A percentile compares a stretch with the other conserved stretches of the same genome.
phyloP scores from a whole-genome alignment of 208 protist genomes.

The Leishmania lainsoni region DNA sequence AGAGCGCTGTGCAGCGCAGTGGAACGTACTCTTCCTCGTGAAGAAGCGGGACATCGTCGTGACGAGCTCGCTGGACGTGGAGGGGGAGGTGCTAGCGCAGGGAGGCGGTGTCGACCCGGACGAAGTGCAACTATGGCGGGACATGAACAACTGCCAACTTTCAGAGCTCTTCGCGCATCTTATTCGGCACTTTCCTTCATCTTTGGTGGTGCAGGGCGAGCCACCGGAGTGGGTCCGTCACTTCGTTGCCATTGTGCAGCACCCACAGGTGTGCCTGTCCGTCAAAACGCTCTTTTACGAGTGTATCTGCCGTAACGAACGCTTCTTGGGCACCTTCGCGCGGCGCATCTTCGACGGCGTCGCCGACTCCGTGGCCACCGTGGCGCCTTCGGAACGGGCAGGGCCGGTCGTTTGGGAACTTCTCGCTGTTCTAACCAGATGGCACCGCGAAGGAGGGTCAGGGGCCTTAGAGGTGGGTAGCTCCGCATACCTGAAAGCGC shows the following conservation, averaged over 20 bases:
- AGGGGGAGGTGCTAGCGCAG: neutral
- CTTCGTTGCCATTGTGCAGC: neutral
- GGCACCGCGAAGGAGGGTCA: neutral
- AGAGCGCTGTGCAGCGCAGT: neutral
- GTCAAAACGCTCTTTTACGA: slow-evolving; percentile 1
- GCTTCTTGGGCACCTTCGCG: slow-evolving; percentile 4
- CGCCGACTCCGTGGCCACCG: slow-evolving; percentile 3
- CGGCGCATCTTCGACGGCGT: slow-evolving; percentile 12
- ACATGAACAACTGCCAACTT: neutral
- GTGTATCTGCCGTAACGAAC: slow-evolving; percentile 1
- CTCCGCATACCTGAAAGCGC: neutral
- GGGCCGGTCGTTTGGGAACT: slow-evolving; percentile 9
- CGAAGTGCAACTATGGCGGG: slow-evolving; percentile 4
- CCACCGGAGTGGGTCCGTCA: slow-evolving; percentile 10
- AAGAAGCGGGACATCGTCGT: neutral
- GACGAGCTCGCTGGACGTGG: neutral
- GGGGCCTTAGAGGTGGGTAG: neutral
- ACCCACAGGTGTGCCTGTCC: neutral
- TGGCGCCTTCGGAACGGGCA: neutral
- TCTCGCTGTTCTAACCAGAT: neutral
- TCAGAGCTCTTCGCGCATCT: slow-evolving; percentile 13
- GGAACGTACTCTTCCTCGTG: slow-evolving; percentile 4
- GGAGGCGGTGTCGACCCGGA: neutral
- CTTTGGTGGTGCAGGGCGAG: neutral
- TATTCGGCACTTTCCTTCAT: slow-evolving; percentile 3